Conservation (phyloP, 495 filamentous ascomycete species). For the Rostrohypoxylon terebratum region DNA sequence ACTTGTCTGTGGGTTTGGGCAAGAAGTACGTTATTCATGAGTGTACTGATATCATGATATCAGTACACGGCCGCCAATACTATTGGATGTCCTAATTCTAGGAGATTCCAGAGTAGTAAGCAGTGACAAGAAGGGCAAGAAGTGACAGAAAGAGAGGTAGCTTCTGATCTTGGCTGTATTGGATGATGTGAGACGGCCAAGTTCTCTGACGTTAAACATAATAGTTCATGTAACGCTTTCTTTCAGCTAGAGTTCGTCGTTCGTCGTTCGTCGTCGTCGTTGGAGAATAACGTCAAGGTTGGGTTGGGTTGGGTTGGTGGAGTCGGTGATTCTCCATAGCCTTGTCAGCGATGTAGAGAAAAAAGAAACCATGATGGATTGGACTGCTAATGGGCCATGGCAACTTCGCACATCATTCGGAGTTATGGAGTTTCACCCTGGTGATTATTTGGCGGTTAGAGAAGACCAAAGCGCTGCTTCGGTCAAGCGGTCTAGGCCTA, state of each 20-base stretch:
- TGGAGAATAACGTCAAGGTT: not conserved
- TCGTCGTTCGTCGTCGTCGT: too few species aligned
- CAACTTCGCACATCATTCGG: conserved; percentile 3
- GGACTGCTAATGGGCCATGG: conserved; percentile 18
- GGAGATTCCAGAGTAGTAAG: conserved; percentile 27
- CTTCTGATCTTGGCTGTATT: not conserved
- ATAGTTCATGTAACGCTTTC: conserved; percentile 11
- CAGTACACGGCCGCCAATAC: not conserved
- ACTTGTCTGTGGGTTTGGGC: conserved; percentile 7
- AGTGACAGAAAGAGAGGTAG: not conserved
- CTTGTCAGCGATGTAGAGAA: not conserved
- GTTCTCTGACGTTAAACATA: conserved; percentile 19
- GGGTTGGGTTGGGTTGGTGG: conserved; percentile 2
- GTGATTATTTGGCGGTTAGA: not conserved
- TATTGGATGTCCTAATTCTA: not conserved
- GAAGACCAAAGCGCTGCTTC: not conserved
- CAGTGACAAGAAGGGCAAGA: conserved; percentile 13
- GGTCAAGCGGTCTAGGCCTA: conserved; percentile 9
- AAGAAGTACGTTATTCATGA: too few species aligned
- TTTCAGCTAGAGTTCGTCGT: conserved; percentile 13
- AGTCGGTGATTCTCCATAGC: not conserved
- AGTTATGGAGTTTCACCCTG: not conserved
- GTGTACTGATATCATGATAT: not conserved
- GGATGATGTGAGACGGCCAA: not conserved
- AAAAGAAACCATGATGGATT: not conserved